These are phyloP conservation scores for Vitis hybrid DNA, from an alignment of 177 flowering plant species.

Conservation along the genomic window DNA sequence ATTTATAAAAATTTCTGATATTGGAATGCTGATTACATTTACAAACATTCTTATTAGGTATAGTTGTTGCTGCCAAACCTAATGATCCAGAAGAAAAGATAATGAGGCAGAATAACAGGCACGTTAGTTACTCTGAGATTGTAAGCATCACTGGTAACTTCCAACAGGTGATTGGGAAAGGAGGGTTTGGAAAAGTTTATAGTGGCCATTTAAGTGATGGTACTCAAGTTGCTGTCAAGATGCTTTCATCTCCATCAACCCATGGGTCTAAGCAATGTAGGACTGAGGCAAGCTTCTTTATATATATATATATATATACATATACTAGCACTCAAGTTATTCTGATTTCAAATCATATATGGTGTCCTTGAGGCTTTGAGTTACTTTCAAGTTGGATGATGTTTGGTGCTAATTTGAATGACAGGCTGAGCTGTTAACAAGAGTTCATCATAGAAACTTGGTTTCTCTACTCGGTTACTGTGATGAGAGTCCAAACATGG, in stretches of 20 bases:
- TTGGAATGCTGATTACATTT: neutral
- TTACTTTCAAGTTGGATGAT: too few species aligned
- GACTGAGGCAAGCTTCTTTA: conserved; percentile 26
- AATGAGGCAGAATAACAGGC: conserved; percentile 4
- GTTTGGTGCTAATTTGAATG: neutral
- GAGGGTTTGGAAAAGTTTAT: conserved; percentile 44
- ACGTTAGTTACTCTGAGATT: conserved; percentile 32
- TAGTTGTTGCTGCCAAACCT: neutral
- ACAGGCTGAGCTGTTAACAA: conserved; percentile 34
- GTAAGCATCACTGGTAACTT: conserved; percentile 39
- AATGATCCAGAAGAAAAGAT: neutral
- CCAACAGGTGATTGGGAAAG: conserved; percentile 32
- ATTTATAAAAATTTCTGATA: neutral
- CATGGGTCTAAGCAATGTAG: conserved; percentile 31
- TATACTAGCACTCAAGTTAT: too few species aligned
- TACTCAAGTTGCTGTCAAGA: conserved; percentile 45
- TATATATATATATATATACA: too few species aligned
- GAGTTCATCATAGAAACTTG: conserved; percentile 39
- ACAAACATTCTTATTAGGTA: too few species aligned
- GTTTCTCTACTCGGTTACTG: conserved; percentile 31
- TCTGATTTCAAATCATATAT: too few species aligned
- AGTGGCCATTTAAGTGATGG: conserved; percentile 25
- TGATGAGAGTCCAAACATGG: conserved; percentile 25
- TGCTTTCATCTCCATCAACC: conserved; percentile 30
- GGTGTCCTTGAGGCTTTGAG: too few species aligned